Evolutionary conservation across 139 green algal species (phyloP).

Genomic region (Micractinium conductrix): DNA sequence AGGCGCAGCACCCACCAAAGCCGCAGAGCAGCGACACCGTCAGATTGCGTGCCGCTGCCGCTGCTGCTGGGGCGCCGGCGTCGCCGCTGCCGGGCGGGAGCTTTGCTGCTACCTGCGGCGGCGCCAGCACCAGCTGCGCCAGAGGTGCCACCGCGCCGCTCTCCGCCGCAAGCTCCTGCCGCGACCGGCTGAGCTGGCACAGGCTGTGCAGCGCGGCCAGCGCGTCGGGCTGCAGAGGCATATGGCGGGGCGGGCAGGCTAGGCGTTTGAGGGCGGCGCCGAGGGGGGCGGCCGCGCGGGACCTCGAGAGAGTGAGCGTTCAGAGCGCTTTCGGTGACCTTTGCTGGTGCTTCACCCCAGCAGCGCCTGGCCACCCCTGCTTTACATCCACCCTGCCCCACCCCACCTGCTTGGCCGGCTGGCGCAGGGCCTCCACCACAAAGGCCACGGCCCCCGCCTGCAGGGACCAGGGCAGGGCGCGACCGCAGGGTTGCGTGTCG

Average conservation of each 20-base stretch:
- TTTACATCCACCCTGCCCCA: no score
- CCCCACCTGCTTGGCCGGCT: neutral
- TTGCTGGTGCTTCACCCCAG: no score
- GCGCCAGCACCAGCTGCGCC: neutral
- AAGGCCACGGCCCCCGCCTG: constrained; percentile 51
- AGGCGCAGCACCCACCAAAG: constrained; percentile 50
- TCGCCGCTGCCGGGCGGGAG: neutral
- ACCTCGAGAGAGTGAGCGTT: no score
- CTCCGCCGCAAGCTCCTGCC: constrained; percentile 70
- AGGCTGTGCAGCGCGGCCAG: constrained; percentile 81
- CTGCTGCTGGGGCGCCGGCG: neutral
- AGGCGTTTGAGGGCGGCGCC: neutral
- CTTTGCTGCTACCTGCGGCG: neutral
- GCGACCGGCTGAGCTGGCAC: constrained; percentile 77
- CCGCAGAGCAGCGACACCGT: constrained; percentile 75
- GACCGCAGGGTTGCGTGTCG: no score
- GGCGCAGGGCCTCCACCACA: constrained; percentile 47
- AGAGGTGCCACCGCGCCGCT: constrained; percentile 67
- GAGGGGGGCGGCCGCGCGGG: no score
- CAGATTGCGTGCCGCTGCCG: constrained; percentile 25
- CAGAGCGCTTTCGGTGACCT: no score
- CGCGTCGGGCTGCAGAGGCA: constrained; percentile 63
- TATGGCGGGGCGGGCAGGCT: neutral
- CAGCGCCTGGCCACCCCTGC: no score
- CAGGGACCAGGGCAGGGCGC: no score